Base-by-base conservation (phyloP, 495 filamentous ascomycete genomes). In the Tetracladium setigerum region DNA sequence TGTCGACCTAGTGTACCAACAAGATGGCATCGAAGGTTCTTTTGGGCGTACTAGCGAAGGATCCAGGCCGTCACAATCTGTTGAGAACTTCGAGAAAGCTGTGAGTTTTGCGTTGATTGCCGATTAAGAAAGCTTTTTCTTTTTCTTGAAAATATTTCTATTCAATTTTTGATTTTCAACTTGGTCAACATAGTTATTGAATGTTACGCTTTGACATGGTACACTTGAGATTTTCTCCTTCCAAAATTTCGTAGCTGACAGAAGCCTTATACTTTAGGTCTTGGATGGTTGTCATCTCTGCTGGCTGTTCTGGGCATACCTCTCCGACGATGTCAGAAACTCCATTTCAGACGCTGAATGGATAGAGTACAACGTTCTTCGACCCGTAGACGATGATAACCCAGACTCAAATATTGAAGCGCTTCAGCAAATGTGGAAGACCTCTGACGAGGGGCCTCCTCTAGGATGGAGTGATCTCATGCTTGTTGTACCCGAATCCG, bases 351-450 rank as follows among this genome's bases (percentile, higher is more conserved):
- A 38, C 12, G 36, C 36, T 38, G 36, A 38, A 38, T 38, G 36
- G 36, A 38, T 38, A 38, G 36, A 38, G 17, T 38, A 38, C 17
- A 9, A 38, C 17, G 36, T 38, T 16, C 12, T 38, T 16, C 12
- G 36, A 38, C 36, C 36, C 17, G n/a, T n/a, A n/a, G n/a, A n/a
- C n/a, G n/a, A n/a, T n/a, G n/a, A n/a, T n/a, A 38, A 15, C 12
- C 6, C 36, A 38, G 17, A 16, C 17, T 38, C 17, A 38, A 6
- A 38, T 38, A 38, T 38, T 16, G 11, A 38, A 38, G 36, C 8
- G 14, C 36, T 38, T 38, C 36, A 38, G 17, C 36, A 38, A 38
- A 38, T 38, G 36, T 38, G 36, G 36, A 38, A 38, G 36, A n/a
- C 36, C 36, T 38, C 36, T n/a, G 36, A 38, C 17, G 36, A 38